Evolutionary conservation across 2,329 filamentous ascomycete genomes (phyloP), one percentile per base, ranked within the genome.

Genomic region (Fusarium falciforme): DNA sequence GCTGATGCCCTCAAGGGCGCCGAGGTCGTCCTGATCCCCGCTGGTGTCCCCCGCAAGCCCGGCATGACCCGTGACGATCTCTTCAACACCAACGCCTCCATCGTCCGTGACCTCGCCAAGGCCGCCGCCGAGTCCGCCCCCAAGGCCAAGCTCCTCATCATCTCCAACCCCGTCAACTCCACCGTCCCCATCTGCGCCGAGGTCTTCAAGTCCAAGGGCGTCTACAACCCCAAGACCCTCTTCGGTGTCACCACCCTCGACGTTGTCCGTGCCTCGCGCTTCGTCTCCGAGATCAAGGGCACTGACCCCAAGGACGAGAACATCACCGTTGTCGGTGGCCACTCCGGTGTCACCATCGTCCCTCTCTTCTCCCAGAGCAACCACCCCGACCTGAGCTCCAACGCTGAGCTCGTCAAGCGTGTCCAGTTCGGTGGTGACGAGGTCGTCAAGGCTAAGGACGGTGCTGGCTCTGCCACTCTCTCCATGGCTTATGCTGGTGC

Each of bases 81-180:
- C 76, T 99, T 99, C 95, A 98, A 98, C 92, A 99, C 96, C 90
- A 99, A 99, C 87, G 96, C 96, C 86, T 97, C 94, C 84, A 99
- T 99, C 85, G 96, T 99, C 84, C 95, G 96, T 83, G 96, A 98
- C 87, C 92, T 99, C 77, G 95, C 96, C 88, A 97, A 98, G 91
- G 95, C 95, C 81, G 92, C 91, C 82, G 96, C 96, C 82, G 92
- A 97, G 82, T 90, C 94, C 79, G 90, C 93, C 83, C 96, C 96
- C 81, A 90, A 98, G 76, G 96, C 96, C 86, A 97, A 97, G 88
- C 90, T 98, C 85, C 92, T 98, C 83, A 91, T 99, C 89, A 99
- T 99, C 88, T 91, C 95, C 86, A 99, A 99, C 92, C 96, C 96
- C 73, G 95, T 99, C 88, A 99, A 99, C 94, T 98, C 95, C 80